Evolutionary conservation across 2,329 filamentous ascomycete genomes (phyloP), one percentile per base, ranked within the genome.

Genomic region (Hirsutella minnesotensis): DNA sequence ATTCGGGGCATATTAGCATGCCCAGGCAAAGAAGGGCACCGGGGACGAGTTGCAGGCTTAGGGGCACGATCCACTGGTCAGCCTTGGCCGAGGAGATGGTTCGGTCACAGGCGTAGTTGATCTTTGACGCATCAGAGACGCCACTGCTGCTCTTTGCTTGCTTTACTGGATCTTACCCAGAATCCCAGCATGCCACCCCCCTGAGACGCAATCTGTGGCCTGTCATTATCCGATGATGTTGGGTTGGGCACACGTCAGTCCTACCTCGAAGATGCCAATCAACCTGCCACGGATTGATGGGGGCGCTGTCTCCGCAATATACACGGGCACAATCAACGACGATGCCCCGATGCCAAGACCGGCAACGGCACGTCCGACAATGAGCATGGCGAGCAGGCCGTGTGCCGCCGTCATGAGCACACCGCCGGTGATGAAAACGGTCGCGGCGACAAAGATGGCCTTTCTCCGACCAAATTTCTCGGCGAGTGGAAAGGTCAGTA

Each of bases 341-440:
- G 67, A 68, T 30, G 67, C 65, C 4, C 70, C 71, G 45, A 74
- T 69, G 3, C 70, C 70, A n/a, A 73, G 51, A 34, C 71, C 70
- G 19, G 68, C 67, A 44, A 74, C 63, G 36, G 69, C 70, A n/a
- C 70, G 62, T 2, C 70, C 70, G 13, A 56, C 66, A 46, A 70
- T 68, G 29, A 74, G 27, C 27, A 29, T 29, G 27, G 27, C 27
- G 27, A 29, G 51, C 19, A 47, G 51, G 2, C 63, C 63, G 31
- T 52, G 51, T 0, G 57, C 52, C 24, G 54, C 56, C 3, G 57
- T 62, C 60, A 61, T 60, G 18, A 62, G 50, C 7, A 54, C 53
- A 30, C 56, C 61, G 20, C 60, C 64, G 39, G 61, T 41, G 22
- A 59, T 52, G 49, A 71, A 73, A 38, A 70, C 56, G 5, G 58